Percentiles rank a stretch among this genome's conserved stretches.
These are phyloP conservation scores for Epichloe glyceriae DNA, from an alignment of 2,329 filamentous ascomycete genomes.

Conservation along the genomic window DNA sequence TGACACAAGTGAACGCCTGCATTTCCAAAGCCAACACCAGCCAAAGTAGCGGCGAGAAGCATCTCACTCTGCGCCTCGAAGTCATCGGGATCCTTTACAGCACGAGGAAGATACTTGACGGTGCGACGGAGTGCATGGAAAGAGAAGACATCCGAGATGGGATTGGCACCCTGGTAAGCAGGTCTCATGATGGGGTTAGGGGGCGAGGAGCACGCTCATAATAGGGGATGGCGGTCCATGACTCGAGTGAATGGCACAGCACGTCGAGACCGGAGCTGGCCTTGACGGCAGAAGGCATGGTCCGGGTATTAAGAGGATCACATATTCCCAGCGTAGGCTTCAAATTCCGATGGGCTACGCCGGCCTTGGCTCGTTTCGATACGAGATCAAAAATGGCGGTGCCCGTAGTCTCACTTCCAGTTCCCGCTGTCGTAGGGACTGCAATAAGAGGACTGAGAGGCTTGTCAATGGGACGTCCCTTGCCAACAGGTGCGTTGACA, in stretches of 20 bases:
- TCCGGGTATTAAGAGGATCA: constrained; percentile 77
- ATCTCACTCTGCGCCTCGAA: constrained; percentile 88
- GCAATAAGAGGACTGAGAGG: constrained; percentile 66
- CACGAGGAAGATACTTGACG: constrained; percentile 82
- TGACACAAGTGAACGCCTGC: constrained; percentile 78
- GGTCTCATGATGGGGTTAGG: constrained; percentile 81
- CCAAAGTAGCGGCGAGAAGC: constrained; percentile 86
- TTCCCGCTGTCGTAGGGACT: constrained; percentile 72
- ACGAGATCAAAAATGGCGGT: constrained; percentile 97
- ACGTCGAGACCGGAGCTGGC: constrained; percentile 88
- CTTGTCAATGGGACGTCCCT: constrained; percentile 63
- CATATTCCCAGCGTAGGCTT: constrained; percentile 90
- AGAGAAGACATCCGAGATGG: constrained; percentile 95
- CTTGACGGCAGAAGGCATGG: constrained; percentile 91
- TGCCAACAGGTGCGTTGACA: constrained; percentile 87
- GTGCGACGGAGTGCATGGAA: constrained; percentile 72
- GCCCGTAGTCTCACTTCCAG: constrained; percentile 87
- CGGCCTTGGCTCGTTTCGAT: constrained; percentile 81
- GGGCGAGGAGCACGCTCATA: constrained; percentile 74
- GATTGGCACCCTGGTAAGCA: constrained; percentile 94
- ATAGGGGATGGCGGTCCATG: constrained; percentile 95
- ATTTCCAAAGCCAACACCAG: constrained; percentile 94
- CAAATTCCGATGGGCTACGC: constrained; percentile 86
- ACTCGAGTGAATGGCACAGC: constrained; percentile 87
- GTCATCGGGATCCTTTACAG: constrained; percentile 79